phyloP scores from a whole-genome alignment of 176 grass and related monocot genomes.

The Oryza nivara region DNA sequence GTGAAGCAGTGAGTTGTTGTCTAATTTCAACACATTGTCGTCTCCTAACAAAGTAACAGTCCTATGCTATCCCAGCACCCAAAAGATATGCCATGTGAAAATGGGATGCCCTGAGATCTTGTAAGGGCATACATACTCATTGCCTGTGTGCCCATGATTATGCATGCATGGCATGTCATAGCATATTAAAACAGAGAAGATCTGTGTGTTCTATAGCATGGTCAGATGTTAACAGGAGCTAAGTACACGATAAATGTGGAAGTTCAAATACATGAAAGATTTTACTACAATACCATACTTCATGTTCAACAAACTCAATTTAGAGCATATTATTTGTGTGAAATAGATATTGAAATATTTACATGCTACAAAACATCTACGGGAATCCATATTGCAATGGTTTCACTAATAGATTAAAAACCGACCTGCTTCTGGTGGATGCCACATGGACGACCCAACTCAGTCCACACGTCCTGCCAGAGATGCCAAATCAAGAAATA shows the following conservation, averaged over 20 bases:
- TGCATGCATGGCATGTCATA: neutral
- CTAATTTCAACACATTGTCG: neutral
- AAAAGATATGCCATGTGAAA: conserved; percentile 8
- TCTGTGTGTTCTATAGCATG: conserved; percentile 6
- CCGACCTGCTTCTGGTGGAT: conserved; percentile 96
- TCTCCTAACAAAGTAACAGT: neutral
- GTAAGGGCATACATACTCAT: neutral
- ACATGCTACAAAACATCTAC: conserved; percentile 28
- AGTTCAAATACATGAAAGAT: conserved; percentile 22
- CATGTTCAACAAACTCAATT: conserved; percentile 1
- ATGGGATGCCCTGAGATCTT: neutral
- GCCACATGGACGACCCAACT: conserved; percentile 84
- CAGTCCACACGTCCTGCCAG: conserved; percentile 91
- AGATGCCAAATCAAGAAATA: conserved; percentile 27
- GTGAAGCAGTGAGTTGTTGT: neutral
- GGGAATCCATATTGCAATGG: conserved; percentile 10
- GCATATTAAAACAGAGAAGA: neutral
- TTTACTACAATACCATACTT: neutral
- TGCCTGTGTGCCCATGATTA: neutral
- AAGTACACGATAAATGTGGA: conserved; percentile 19
- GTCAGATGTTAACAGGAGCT: conserved; percentile 3
- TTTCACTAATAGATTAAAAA: conserved; percentile 26
- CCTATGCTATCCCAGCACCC: neutral
- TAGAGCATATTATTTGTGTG: conserved; percentile 6
- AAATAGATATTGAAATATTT: conserved; percentile 6